These are phyloP conservation scores for Chaetomium sp. DNA, from an alignment of 2,329 filamentous ascomycete species.

Conservation along the genomic window DNA sequence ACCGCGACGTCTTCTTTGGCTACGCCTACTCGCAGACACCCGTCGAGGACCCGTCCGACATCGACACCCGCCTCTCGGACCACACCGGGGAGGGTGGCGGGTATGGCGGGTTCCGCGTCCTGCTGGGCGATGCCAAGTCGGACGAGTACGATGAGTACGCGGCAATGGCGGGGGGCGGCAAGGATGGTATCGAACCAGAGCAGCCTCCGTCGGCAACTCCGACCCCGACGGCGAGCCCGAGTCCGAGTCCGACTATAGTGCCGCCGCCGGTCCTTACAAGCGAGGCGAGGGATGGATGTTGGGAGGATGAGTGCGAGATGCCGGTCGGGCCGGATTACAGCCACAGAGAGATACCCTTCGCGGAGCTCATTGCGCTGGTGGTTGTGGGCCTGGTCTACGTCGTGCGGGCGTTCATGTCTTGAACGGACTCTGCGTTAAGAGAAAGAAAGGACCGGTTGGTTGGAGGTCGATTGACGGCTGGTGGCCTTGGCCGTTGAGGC, in stretches of 20 bases:
- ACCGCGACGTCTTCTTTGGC: constrained; percentile 39
- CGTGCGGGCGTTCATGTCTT: constrained; percentile 10
- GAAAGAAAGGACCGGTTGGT: too few species aligned
- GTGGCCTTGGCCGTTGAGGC: not conserved
- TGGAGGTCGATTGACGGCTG: not conserved
- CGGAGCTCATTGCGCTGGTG: constrained; percentile 11
- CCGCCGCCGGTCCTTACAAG: not conserved
- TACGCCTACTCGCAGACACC: constrained; percentile 44
- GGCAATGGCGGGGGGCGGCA: constrained; percentile 33
- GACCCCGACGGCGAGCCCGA: too few species aligned
- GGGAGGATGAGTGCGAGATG: not conserved
- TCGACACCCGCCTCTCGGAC: constrained; percentile 42
- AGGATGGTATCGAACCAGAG: constrained; percentile 13
- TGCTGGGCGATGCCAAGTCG: constrained; percentile 41
- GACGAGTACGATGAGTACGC: constrained; percentile 38
- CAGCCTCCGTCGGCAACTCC: not conserved
- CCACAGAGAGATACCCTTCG: constrained; percentile 1
- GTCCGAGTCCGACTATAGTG: not conserved
- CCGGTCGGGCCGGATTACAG: not conserved
- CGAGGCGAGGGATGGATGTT: not conserved
- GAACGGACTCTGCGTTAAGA: not conserved
- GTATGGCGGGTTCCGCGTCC: constrained; percentile 44
- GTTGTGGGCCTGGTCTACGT: constrained; percentile 16
- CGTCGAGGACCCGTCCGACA: constrained; percentile 39
- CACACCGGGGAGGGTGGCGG: constrained; percentile 40